A percentile compares a stretch with the other conserved stretches of the same genome.
Conservation (phyloP, 306 rosid species). For the Casuarina equisetifolia region DNA sequence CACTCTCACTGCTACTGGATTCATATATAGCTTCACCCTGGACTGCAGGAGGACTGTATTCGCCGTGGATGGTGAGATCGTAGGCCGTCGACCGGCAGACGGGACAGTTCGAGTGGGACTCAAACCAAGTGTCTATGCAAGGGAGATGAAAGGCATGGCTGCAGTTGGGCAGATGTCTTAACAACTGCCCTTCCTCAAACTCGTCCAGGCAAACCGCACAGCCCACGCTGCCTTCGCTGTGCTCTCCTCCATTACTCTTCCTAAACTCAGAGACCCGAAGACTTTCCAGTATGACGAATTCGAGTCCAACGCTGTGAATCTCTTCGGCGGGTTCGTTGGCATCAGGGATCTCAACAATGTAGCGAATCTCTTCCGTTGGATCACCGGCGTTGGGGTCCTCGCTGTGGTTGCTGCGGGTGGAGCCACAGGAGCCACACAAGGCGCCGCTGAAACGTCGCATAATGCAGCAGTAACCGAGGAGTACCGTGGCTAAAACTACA, state of each 20-base stretch:
- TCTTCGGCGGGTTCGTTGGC: conserved; percentile 25
- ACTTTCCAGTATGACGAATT: conserved; percentile 14
- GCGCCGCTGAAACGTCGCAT: too few species aligned
- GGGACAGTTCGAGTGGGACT: conserved; percentile 51
- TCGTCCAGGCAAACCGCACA: conserved; percentile 62
- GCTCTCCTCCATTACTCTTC: conserved; percentile 34
- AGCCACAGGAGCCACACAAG: too few species aligned
- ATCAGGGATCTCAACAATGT: conserved; percentile 7
- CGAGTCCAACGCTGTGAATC: conserved; percentile 42
- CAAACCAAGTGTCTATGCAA: conserved; percentile 57
- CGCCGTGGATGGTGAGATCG: neutral
- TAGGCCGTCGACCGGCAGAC: conserved; percentile 48
- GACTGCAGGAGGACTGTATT: conserved; percentile 1
- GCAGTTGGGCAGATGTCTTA: conserved; percentile 46
- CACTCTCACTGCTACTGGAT: too few species aligned
- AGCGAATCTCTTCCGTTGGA: too few species aligned
- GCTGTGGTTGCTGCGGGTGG: too few species aligned
- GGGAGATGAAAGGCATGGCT: conserved; percentile 48
- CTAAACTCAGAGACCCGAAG: conserved; percentile 43
- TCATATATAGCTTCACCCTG: too few species aligned
- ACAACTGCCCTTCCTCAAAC: conserved; percentile 57
- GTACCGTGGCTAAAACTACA: too few species aligned
- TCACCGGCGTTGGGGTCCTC: too few species aligned
- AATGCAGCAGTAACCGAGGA: too few species aligned
- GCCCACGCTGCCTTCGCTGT: conserved; percentile 23